These are phyloP conservation scores for Albatrellus ellisii DNA, from an alignment of 768 basidiomycete genomes.

Conservation along the genomic window DNA sequence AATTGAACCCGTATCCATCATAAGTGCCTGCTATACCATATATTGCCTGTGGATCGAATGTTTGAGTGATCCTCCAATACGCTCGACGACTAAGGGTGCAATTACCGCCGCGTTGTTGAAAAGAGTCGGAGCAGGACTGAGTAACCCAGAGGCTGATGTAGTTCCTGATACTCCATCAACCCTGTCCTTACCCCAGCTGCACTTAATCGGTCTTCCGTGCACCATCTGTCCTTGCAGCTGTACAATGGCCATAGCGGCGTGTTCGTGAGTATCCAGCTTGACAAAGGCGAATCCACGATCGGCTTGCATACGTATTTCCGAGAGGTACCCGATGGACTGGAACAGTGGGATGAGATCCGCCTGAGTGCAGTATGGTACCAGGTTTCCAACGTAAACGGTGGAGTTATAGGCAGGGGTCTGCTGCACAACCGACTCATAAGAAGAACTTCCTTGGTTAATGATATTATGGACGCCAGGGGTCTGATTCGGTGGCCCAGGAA, in stretches of 20 bases:
- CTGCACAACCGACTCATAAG: slow-evolving; percentile 85
- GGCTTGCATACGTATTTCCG: slow-evolving; percentile 98
- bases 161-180: slow-evolving; percentile 61
- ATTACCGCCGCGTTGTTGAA: slow-evolving; percentile 48
- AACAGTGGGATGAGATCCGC: slow-evolving; percentile 96
- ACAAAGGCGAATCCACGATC: slow-evolving; percentile 99
- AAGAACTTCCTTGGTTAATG: slow-evolving; percentile 80
- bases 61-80: slow-evolving; percentile 1
- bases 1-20: slow-evolving; percentile 68
- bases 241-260: slow-evolving; percentile 96
- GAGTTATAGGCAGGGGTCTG: slow-evolving; percentile 92
- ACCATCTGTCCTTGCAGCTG: slow-evolving; percentile 96
- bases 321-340: slow-evolving; percentile 97
- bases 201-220: slow-evolving; percentile 94
- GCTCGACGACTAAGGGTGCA: slow-evolving; percentile 40
- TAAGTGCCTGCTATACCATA: slow-evolving; percentile 80
- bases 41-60: slow-evolving; percentile 45
- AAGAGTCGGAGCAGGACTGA: slow-evolving; percentile 31
- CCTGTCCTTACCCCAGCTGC: slow-evolving; percentile 97
- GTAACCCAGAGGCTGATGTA: too few relatives aligned
- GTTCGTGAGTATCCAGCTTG: slow-evolving; percentile 96
- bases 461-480: slow-evolving; percentile 67
- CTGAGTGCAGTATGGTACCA: slow-evolving; percentile 95
- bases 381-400: slow-evolving; percentile 97
- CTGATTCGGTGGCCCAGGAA: slow-evolving; percentile 13